phyloP scores from a whole-genome alignment of 345 rosid species.

The Litchi chinensis region DNA sequence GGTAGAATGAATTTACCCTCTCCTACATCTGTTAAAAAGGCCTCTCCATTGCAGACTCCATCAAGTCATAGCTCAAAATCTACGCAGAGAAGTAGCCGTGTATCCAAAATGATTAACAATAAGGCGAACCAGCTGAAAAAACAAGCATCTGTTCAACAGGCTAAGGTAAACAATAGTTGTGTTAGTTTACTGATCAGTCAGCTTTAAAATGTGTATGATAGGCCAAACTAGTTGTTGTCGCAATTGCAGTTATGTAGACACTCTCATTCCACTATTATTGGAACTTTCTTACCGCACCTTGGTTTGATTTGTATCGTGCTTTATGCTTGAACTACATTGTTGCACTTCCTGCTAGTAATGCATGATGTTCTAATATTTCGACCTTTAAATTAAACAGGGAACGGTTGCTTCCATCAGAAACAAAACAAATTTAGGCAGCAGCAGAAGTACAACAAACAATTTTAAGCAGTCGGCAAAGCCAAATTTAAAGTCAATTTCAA shows the following conservation, averaged over 20 bases:
- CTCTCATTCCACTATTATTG: neutral
- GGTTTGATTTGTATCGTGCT: neutral
- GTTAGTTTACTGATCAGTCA: neutral
- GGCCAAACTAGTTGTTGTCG: no score
- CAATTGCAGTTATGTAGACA: no score
- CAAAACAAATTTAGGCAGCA: conserved; percentile 6
- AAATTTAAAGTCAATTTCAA: conserved; percentile 6
- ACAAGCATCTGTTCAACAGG: neutral
- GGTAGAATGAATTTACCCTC: neutral
- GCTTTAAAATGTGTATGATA: no score
- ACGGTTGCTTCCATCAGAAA: conserved; percentile 8
- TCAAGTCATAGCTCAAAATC: conserved; percentile 6
- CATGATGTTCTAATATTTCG: neutral
- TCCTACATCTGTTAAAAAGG: neutral
- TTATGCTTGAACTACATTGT: neutral
- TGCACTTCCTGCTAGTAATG: neutral
- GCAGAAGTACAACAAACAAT: conserved; percentile 10
- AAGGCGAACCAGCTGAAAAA: conserved; percentile 5
- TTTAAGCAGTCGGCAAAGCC: neutral
- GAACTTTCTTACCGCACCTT: neutral
- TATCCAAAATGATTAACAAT: neutral
- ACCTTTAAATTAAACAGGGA: conserved; percentile 14
- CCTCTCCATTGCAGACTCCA: neutral
- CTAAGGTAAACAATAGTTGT: conserved; percentile 19
- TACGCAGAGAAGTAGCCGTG: neutral